Evolutionary conservation across 352 stramenopile species (phyloP), one percentile per base, ranked within the genome.

Genomic region (Pythium scleroteichum): DNA sequence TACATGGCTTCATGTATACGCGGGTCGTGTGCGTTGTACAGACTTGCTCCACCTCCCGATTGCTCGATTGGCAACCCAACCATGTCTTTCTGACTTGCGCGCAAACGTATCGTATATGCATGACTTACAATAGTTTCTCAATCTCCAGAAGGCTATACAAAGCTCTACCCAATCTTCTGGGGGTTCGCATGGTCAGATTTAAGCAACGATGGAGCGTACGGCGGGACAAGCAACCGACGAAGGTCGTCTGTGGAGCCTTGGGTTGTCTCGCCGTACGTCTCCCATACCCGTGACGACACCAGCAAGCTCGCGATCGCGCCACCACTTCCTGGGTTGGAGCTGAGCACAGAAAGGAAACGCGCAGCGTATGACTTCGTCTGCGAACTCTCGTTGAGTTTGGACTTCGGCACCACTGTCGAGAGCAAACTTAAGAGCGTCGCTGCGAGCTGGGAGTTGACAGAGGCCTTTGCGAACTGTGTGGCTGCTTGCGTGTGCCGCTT

Each of bases 401-500:
- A 88, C 75, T 91, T 92, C 8, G 85, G 85, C 20, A 92, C 82
- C 14, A 93, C 53, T 22, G 79, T 90, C 22, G 84, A 91, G 26
- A 95, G 70, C 42, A 95, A 63, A 42, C 90, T 94, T 17, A 95
- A 77, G n/a, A 95, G 54, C 29, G 82, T 79, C 12, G 80, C 69
- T n/a, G 82, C 85, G 52, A 95, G 73, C 50, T 90, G 81, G 7
- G 81, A 90, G 46, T 84, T 92, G 51, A 92, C 78, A 9, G 84
- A 78, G 9, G 79, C 76, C 58, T 93, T 93, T 2, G 86, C 82
- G 67, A 95, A 95, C 50, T 90, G 76, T 2, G 85, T 95, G 16
- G 86, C 85, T 33, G 85, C 81, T 49, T 93, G 82, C 0, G 86
- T 95, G 75, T 95, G 86, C 19, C 86, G 77, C 64, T 95, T 95